Base-by-base conservation (phyloP, 129 eudicot genomes). In the Escallonia herrerae region DNA sequence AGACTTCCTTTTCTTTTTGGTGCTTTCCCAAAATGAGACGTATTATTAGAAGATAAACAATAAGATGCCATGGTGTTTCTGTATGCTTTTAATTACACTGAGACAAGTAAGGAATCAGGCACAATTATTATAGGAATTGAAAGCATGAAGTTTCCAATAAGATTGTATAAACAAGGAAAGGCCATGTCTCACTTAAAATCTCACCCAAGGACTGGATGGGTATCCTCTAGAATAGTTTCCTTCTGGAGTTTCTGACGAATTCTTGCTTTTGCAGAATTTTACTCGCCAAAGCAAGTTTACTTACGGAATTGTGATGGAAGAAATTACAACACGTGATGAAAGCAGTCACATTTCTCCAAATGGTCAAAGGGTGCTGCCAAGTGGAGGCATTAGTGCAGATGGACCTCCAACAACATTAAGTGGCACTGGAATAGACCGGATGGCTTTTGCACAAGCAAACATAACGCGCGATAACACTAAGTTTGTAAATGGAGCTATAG, bases 211-310 rank as follows among this genome's bases (percentile, higher is more conserved):
- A 22, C 33, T 22, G 33, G 33, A 22, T 22, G 33, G 33, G 33
- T 22, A 22, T 22, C 33, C 33, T 22, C 33, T 22, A 22, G 33
- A 22, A 1, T 22, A 22, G 33, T 22, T 22, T 22, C 33, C 33
- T 22, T 22, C 1, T 22, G 33, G 33, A 22, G 49, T 51, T 13
- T 43, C 46, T 40, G 49, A 74, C 10, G 38, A 12, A n/a, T 68
- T 46, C 38, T 39, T 61, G 3, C 40, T 38, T 22, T 33, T 74
- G 55, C 85, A 94, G 99, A 89, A 86, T 74, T 86, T 94, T 66
- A 89, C 99, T 3, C 81, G 95, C 37, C 99, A 94, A 75, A 94
- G 99, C 83, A 94, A 94, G 74, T 94, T 86, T 73, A 86, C 95
- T 14, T 86, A 86, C 61, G 95, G 95, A 54, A 73, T 86, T 78